Evolutionary conservation across 805 yeast species (phyloP), one percentile per base, ranked within the genome.

Genomic region (Hanseniaspora mollemarum): DNA sequence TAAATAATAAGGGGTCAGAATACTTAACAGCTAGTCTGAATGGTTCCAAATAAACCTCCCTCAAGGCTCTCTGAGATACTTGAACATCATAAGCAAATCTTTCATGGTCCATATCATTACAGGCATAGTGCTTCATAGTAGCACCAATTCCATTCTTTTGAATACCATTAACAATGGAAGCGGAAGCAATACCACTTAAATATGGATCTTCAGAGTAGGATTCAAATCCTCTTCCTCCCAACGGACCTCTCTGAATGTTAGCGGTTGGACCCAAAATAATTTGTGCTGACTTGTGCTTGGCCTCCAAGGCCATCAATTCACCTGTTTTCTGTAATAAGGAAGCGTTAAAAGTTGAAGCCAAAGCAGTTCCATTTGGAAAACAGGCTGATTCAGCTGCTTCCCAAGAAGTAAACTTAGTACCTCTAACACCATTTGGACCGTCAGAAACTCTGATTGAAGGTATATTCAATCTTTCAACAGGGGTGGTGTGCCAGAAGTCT

Each of bases 351-450:
- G 81, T 73, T 2, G 82, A 62, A 1, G 77, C 82, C 59, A 78
- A 59, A 3, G 71, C 81, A 9, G 83, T 76, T 28, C 82, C 83
- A 58, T 76, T 73, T 6, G 83, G 80, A 56, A 78, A 69, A 54
- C 80, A 76, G 54, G 77, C 79, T 39, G 80, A 69, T 7, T 78
- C 78, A 22, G 69, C 66, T 36, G 75, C 69, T 54, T 72, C 66
- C 58, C 76, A 74, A 33, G 51, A 33, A 33, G 51, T 48, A 58
- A 76, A 76, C 39, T 65, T 69, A 19, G 78, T 75, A 24, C 83
- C 83, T 55, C 83, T 67, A 43, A 77, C 69, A 55, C 83, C 83
- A 58, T 78, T 78, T 43, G 83, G 83, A 18, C 83, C 83, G 59
- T 78, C 83, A 18, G 72, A 62, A 29, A 73, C 58, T 58, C 81